phyloP scores from a whole-genome alignment of 2,329 filamentous ascomycete species.

The Aspergillus nomiae region DNA sequence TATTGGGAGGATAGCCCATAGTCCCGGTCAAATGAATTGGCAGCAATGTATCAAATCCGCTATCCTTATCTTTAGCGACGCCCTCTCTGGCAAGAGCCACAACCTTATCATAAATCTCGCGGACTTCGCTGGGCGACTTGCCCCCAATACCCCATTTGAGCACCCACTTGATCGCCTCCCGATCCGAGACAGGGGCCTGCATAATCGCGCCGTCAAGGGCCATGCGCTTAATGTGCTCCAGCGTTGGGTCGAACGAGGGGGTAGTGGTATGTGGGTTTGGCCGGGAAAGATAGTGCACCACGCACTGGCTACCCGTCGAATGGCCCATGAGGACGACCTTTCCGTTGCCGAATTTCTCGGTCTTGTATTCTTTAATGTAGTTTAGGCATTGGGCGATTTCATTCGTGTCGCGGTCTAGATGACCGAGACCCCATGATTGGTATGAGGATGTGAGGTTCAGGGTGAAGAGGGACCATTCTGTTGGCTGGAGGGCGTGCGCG shows the following conservation, averaged over 20 bases:
- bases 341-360: slow-evolving; percentile 29
- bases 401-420: slow-evolving; percentile 55
- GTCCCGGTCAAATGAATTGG: slow-evolving; percentile 36
- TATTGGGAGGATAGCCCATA: slow-evolving; percentile 35
- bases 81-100: slow-evolving; percentile 34
- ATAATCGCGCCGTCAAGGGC: slow-evolving; percentile 73
- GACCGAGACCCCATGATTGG: slow-evolving; percentile 56
- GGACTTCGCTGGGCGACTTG: slow-evolving; percentile 25
- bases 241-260: slow-evolving; percentile 31
- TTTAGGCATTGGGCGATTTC: slow-evolving; percentile 55
- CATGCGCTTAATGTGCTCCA: slow-evolving; percentile 46
- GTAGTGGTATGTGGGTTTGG: slow-evolving; percentile 41
- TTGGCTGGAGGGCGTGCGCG: slow-evolving; percentile 47
- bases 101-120: slow-evolving; percentile 34
- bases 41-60: slow-evolving; percentile 30
- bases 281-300: slow-evolving; percentile 62
- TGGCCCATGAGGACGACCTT: slow-evolving; percentile 69
- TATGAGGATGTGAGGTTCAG: slow-evolving; percentile 56
- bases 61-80: slow-evolving; percentile 17
- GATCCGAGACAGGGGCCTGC: slow-evolving; percentile 77
- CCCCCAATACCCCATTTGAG: slow-evolving; percentile 30
- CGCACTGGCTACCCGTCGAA: slow-evolving; percentile 69
- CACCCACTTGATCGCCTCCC: slow-evolving; percentile 60
- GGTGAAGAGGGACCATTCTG: slow-evolving; percentile 57
- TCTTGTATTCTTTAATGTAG: slow-evolving; percentile 51